These are phyloP conservation scores for Cutaneotrichosporon dermatis DNA, from an alignment of 1,284 basidiomycete species.

Conservation along the genomic window DNA sequence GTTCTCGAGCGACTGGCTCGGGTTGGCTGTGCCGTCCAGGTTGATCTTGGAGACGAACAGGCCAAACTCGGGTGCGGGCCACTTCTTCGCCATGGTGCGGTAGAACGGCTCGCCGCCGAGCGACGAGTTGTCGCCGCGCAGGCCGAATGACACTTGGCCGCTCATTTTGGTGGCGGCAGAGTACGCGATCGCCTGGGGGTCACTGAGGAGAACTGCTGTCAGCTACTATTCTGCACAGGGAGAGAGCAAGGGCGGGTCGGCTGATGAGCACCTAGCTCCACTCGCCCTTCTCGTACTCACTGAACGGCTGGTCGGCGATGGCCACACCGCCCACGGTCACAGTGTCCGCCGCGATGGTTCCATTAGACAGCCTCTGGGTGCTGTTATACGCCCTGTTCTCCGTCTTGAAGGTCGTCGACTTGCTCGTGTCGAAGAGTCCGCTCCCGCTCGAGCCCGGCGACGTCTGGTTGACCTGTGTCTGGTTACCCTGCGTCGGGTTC, in stretches of 20 bases:
- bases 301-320: neutral
- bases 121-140: neutral
- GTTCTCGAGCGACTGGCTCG: neutral
- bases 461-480: too few species aligned
- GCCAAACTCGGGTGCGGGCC: neutral
- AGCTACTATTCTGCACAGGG: neutral
- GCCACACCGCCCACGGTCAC: neutral
- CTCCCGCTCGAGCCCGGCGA: too few species aligned
- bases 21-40: neutral
- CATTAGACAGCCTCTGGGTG: neutral
- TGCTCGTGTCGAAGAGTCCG: neutral
- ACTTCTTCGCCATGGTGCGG: neutral
- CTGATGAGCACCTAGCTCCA: neutral
- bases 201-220: neutral
- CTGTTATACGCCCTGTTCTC: neutral
- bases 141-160: neutral
- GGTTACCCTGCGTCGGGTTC: too few species aligned
- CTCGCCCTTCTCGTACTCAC: neutral
- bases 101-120: neutral
- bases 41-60: neutral
- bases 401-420: neutral
- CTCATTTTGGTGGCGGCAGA: neutral
- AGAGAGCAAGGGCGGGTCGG: too few species aligned
- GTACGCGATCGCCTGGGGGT: neutral
- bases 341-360: neutral